Evolutionary conservation across 2,329 filamentous ascomycete species (phyloP).

Genomic region (Aspergillus costaricaensis): DNA sequence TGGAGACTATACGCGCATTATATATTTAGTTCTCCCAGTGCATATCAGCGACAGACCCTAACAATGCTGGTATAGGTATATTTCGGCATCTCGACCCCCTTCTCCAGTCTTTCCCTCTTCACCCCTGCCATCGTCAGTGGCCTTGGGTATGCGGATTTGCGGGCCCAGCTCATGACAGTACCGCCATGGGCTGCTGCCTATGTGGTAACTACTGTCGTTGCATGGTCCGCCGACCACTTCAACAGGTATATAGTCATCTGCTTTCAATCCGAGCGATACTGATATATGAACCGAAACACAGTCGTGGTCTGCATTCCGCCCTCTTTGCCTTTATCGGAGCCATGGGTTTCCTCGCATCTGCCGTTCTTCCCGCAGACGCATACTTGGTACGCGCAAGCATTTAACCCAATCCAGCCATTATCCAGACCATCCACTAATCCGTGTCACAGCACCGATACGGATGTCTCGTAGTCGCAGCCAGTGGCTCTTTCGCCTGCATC

Average conservation of each 20-base stretch:
- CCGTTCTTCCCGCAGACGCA: slow-evolving; percentile 60
- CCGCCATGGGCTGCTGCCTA: slow-evolving; percentile 66
- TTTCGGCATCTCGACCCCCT: slow-evolving; percentile 56
- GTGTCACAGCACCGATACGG: slow-evolving; percentile 59
- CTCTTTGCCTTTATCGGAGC: slow-evolving; percentile 54
- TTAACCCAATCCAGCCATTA: no score
- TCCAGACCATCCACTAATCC: not conserved
- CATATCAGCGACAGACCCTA: not conserved
- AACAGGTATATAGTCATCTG: slow-evolving; percentile 34
- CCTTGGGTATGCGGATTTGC: slow-evolving; percentile 56
- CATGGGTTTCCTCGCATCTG: slow-evolving; percentile 63
- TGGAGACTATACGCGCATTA: slow-evolving; percentile 57
- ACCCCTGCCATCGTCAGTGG: slow-evolving; percentile 67
- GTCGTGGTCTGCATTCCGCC: slow-evolving; percentile 55
- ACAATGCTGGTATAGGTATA: slow-evolving; percentile 43
- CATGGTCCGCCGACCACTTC: slow-evolving; percentile 63
- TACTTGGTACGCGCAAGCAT: slow-evolving; percentile 47
- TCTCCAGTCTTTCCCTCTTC: slow-evolving; percentile 61
- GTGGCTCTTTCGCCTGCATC: slow-evolving; percentile 68
- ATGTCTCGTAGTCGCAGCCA: slow-evolving; percentile 67
- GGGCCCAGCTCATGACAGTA: slow-evolving; percentile 67
- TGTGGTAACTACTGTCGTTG: slow-evolving; percentile 51
- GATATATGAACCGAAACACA: slow-evolving; percentile 24
- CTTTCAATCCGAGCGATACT: not conserved
- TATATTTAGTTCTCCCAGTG: slow-evolving; percentile 25